Evolutionary conservation across 2,329 filamentous ascomycete genomes (phyloP), one percentile per base, ranked within the genome.

Genomic region (Penicillium sp.): DNA sequence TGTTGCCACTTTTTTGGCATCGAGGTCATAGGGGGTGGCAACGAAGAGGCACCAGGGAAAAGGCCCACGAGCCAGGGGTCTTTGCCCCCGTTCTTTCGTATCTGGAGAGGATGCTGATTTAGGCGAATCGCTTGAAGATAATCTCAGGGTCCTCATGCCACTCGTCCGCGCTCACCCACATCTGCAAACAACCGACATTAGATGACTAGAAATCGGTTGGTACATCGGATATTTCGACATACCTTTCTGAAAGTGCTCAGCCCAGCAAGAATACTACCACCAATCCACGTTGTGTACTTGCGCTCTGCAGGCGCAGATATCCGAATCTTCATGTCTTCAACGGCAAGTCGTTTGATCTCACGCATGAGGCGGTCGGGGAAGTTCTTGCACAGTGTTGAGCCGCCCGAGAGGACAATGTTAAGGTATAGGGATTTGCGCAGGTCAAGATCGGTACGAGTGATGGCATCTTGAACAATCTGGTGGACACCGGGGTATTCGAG

Each of bases 131-230:
- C 73, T 92, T 95, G 79, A 98, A 94, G 74, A 99, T 98, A 71
- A 99, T 95, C 74, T 99, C 94, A 17, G 95, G 95, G 75, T 99
- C 96, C 84, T 99, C 95, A 76, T 99, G 95, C 95, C 95, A 99
- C 82, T 99, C 95, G 74, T 98, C 95, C 75, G 96, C 94, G 79
- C 92, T 96, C 73, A 99, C 95, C 92, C 95, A 98, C 95, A 99
- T 99, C 94, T 96, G 75, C 35, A 57, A n/a, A 37, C 12, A n/a
- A 39, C 7, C 2, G 28, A 12, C 20, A 12, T 41, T 52, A 41
- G 49, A n/a, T 15, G 17, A 10, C 20, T 14, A 6, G 5, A 38
- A 12, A 17, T 5, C 6, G 20, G 5, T 7, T 6, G 28, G 20
- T 20, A 14, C 15, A 12, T 22, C 51, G 10, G 14, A 7, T 10